Conservation (phyloP, 176 grass and related monocot species). For the Carex pumila region DNA sequence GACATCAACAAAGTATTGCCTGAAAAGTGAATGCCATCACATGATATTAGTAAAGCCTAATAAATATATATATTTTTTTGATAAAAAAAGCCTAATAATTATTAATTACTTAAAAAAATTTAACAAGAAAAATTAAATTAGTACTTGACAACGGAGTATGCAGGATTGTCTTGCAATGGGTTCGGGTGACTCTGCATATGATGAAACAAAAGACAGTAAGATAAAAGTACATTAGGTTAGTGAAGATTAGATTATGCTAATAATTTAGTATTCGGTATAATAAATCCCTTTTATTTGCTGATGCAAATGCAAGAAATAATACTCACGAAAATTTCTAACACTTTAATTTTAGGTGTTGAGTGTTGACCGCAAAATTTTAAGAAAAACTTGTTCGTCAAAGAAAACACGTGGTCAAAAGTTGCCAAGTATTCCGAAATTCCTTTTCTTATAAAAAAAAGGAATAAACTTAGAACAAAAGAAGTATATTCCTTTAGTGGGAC, state of each 20-base stretch:
- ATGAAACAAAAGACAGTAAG: background rate
- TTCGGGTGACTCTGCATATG: constrained; percentile 50
- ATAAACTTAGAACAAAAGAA: background rate
- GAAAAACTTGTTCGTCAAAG: background rate
- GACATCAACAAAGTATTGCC: constrained; percentile 66
- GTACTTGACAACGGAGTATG: constrained; percentile 87
- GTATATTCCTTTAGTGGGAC: background rate
- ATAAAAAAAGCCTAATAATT: no score
- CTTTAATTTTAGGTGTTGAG: background rate
- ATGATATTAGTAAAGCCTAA: background rate
- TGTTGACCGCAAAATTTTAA: background rate
- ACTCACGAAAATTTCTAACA: background rate
- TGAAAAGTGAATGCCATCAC: constrained; percentile 7
- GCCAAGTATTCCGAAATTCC: background rate
- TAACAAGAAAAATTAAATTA: background rate
- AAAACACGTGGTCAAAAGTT: constrained; percentile 18
- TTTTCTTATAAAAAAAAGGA: background rate
- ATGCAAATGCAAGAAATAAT: background rate
- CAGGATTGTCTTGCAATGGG: constrained; percentile 79
- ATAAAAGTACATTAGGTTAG: background rate
- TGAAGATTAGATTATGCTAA: background rate
- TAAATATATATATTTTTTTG: background rate
- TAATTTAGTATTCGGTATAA: background rate
- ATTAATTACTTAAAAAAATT: no score
- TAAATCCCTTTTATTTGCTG: background rate